phyloP scores from a whole-genome alignment of 1,284 basidiomycete genomes.

The Porphyrellus sp. region DNA sequence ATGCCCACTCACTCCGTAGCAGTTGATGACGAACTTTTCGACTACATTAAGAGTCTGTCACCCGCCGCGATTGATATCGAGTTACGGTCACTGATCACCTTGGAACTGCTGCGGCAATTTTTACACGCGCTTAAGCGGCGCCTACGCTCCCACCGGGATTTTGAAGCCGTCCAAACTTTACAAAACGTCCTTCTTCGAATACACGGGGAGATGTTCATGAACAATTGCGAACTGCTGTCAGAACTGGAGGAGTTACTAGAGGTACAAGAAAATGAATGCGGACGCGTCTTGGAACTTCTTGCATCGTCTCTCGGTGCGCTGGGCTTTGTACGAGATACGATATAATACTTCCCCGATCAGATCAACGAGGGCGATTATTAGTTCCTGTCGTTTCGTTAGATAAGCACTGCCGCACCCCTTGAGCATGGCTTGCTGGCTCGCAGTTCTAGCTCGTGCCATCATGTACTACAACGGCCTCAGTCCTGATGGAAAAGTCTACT shows the following conservation, averaged over 20 bases:
- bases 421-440: neutral
- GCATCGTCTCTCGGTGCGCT: constrained; percentile 69
- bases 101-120: constrained; percentile 68
- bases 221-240: constrained; percentile 58
- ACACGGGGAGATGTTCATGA: constrained; percentile 80
- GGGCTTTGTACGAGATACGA: constrained; percentile 58
- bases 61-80: constrained; percentile 91
- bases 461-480: constrained; percentile 20
- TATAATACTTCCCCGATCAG: constrained; percentile 25
- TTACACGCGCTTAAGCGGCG: constrained; percentile 73
- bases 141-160: constrained; percentile 80
- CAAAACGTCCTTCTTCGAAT: constrained; percentile 81
- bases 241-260: constrained; percentile 56
- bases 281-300: constrained; percentile 68
- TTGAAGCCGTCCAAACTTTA: constrained; percentile 92
- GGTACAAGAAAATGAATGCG: constrained; percentile 71
- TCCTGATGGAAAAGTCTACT: constrained; percentile 22
- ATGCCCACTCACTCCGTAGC: neutral
- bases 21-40: constrained; percentile 80
- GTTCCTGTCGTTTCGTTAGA: constrained; percentile 18
- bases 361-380: neutral
- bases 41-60: constrained; percentile 81
- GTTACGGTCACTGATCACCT: constrained; percentile 73
- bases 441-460: neutral
- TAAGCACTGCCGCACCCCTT: constrained; percentile 16